Base-by-base conservation (phyloP, 169 alveolate species). In the Plasmodium malariae region DNA sequence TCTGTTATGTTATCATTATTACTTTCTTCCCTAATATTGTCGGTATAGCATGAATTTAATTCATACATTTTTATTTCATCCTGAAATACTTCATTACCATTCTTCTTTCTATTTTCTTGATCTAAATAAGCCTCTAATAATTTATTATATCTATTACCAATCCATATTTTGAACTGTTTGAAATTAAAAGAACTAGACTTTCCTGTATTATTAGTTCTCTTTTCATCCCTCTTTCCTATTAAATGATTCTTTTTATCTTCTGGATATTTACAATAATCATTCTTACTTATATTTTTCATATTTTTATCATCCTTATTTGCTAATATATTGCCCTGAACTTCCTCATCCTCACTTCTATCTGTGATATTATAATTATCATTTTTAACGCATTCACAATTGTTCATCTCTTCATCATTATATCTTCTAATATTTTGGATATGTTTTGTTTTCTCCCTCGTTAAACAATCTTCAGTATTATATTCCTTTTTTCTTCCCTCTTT, bases 21-120 rank as follows among this genome's bases (percentile, higher is more conserved):
- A 14, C 54, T 36, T 24, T 73, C 48, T 73, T 73, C 60, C 59
- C 12, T 19, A 73, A 17, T 54, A 21, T 54, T 43, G 28, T 30
- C 54, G 57, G 19, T 55, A 60, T 73, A 24, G 40, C 4, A 24
- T 34, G 60, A 5, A 55, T 60, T 54, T 45, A 73, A 30, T 26
- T 73, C 30, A 60, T 73, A 73, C 30, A 73, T 43, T 54, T 73
- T 73, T 73, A 73, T 73, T 73, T 73, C 87, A 19, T 55, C 87
- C 43, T 73, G 71, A 73, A 73, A 73, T 55, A 73, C 34, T 73
- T 73, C 87, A 36, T 55, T 73, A 62, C 54, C 54, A 19, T 73
- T 73, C 54, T 73, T 45, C 54, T 73, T 73, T 45, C 87, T 32
- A 28, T 73, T 73, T 43, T 73, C 72, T 48, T 73, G 87, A 19